These are phyloP conservation scores for Trifolium subterraneum DNA, from an alignment of 306 rosid species.

Conservation along the genomic window DNA sequence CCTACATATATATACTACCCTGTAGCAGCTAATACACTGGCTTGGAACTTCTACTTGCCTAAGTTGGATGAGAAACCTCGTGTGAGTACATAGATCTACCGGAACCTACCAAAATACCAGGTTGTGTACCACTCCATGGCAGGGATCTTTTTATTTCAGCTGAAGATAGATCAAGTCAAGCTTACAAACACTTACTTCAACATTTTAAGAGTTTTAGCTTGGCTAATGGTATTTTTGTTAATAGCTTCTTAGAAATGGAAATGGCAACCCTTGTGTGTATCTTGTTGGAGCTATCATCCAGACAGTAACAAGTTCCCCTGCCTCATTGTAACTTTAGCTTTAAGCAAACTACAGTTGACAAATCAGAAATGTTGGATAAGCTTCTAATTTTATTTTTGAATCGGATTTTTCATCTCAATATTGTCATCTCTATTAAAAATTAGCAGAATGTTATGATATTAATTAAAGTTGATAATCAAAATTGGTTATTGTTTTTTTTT, in stretches of 20 bases:
- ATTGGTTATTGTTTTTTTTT: no score
- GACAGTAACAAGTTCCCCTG: no score
- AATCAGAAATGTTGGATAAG: no score
- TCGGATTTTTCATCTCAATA: no score
- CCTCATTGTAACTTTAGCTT: no score
- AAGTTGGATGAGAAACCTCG: conserved; percentile 35
- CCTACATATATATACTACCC: conserved; percentile 22
- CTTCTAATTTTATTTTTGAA: no score
- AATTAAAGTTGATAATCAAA: no score
- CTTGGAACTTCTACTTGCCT: not conserved
- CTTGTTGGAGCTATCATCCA: no score
- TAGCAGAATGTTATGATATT: no score
- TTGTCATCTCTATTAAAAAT: no score
- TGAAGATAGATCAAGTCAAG: not conserved
- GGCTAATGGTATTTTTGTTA: conserved; percentile 34
- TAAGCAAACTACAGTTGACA: no score
- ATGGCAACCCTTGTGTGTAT: not conserved
- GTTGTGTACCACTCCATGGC: conserved; percentile 33
- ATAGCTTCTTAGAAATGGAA: conserved; percentile 40
- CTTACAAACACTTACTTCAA: not conserved
- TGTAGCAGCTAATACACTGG: not conserved
- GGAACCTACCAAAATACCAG: conserved; percentile 11
- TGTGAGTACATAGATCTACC: conserved; percentile 27
- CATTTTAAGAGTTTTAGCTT: not conserved
- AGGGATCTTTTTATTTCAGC: not conserved